phyloP scores from a whole-genome alignment of 345 rosid genomes.

The Sisymbrium irio region DNA sequence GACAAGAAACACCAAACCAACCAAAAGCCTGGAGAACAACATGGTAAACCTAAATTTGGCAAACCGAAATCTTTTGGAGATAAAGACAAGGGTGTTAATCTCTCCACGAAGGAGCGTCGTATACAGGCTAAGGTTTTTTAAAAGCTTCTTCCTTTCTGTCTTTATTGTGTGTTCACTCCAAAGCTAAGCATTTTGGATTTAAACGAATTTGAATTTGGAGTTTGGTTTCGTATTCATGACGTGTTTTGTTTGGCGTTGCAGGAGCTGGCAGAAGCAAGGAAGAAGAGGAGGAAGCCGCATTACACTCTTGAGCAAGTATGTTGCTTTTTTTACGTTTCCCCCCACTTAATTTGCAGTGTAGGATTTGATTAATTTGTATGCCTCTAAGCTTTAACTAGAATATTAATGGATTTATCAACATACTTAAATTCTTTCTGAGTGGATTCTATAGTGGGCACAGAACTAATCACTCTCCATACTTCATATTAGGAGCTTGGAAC shows the following conservation, averaged over 20 bases:
- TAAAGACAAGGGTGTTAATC: neutral
- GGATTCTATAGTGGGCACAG: neutral
- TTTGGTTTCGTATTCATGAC: neutral
- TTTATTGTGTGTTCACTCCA: neutral
- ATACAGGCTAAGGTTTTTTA: conserved; percentile 30
- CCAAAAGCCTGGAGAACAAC: conserved; percentile 15
- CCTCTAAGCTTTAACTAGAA: neutral
- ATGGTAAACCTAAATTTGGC: neutral
- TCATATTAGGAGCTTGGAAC: conserved; percentile 71
- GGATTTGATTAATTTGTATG: neutral
- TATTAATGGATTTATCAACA: neutral
- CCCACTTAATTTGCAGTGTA: neutral
- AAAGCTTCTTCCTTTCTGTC: neutral
- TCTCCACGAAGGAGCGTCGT: conserved; percentile 35
- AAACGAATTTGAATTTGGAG: neutral
- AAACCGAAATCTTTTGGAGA: conserved; percentile 18
- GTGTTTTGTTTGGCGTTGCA: conserved; percentile 25
- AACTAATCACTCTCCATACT: conserved; percentile 3
- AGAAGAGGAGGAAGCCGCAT: conserved; percentile 81
- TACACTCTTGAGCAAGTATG: conserved; percentile 79
- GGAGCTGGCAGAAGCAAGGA: conserved; percentile 81
- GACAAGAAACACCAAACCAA: conserved; percentile 1
- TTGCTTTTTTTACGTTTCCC: neutral
- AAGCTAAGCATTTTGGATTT: neutral
- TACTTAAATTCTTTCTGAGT: neutral